Evolutionary conservation across 495 filamentous ascomycete species (phyloP).

Genomic region (Parmelia sp.): DNA sequence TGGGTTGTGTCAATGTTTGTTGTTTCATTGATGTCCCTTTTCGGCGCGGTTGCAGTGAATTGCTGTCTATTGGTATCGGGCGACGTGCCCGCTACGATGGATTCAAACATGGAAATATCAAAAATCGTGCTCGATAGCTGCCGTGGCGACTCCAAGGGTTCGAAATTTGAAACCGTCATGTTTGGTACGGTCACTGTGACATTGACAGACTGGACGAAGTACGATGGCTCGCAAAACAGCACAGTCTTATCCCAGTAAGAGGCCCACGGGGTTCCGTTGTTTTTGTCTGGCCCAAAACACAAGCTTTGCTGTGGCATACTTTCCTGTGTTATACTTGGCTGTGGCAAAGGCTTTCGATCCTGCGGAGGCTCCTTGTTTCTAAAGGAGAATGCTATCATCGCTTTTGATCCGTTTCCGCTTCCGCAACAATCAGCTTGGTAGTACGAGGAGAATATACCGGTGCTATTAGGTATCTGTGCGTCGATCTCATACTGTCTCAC

Average conservation of each 20-base stretch:
- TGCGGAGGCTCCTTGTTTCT: neutral
- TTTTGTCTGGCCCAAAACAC: no score
- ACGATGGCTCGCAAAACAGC: slow-evolving; percentile 37
- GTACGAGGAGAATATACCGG: neutral
- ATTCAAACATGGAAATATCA: slow-evolving; percentile 35
- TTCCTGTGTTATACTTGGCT: no score
- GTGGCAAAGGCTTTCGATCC: neutral
- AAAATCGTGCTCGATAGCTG: slow-evolving; percentile 30
- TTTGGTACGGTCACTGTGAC: slow-evolving; percentile 26
- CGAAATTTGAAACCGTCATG: slow-evolving; percentile 12
- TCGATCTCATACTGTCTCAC: neutral
- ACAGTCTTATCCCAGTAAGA: slow-evolving; percentile 22
- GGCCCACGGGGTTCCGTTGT: no score
- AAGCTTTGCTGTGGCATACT: no score
- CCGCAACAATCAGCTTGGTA: slow-evolving; percentile 24
- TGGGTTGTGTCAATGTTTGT: neutral
- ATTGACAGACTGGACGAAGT: slow-evolving; percentile 32
- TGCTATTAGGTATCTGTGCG: neutral
- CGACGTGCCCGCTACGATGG: slow-evolving; percentile 20
- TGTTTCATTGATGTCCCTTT: slow-evolving; percentile 15
- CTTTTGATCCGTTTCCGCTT: slow-evolving; percentile 14
- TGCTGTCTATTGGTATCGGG: neutral
- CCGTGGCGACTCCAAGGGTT: slow-evolving; percentile 20
- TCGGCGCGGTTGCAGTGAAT: neutral
- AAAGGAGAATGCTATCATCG: slow-evolving; percentile 31